Percentiles rank a stretch among this genome's conserved stretches.
phyloP scores from a whole-genome alignment of 352 stramenopile species.

The Pythium sp. region DNA sequence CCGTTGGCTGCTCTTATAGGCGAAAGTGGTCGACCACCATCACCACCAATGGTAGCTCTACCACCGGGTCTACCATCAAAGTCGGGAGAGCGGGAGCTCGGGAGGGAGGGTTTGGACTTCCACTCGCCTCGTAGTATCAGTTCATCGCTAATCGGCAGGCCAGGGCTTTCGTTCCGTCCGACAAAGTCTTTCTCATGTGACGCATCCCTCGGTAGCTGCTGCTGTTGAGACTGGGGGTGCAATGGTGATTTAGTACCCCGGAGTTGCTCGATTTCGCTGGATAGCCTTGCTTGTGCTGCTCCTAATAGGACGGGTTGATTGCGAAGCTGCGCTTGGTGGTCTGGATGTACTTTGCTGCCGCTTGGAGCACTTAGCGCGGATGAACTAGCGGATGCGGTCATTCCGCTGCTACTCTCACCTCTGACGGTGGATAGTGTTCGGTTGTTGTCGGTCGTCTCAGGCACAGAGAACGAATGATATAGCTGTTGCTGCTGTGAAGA shows the following conservation, averaged over 20 bases:
- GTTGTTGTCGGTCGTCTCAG: neutral
- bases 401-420: neutral
- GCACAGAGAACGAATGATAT: neutral
- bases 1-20: neutral
- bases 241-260: neutral
- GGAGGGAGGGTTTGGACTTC: neutral
- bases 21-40: neutral
- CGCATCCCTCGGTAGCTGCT: neutral
- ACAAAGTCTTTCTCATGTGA: slow-evolving; percentile 4
- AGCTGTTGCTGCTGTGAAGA: neutral
- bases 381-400: neutral
- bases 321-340: neutral
- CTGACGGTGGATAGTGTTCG: neutral
- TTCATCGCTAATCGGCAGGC: neutral
- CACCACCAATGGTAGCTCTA: neutral
- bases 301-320: neutral
- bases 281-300: neutral
- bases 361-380: neutral
- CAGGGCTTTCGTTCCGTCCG: neutral
- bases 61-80: neutral
- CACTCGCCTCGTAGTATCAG: slow-evolving; percentile 11
- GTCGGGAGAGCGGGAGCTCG: neutral
- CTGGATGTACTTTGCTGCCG: neutral
- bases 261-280: neutral
- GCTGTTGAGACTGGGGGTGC: neutral